Conservation (phyloP, 805 yeast species). For the Hanseniaspora thailandica region DNA sequence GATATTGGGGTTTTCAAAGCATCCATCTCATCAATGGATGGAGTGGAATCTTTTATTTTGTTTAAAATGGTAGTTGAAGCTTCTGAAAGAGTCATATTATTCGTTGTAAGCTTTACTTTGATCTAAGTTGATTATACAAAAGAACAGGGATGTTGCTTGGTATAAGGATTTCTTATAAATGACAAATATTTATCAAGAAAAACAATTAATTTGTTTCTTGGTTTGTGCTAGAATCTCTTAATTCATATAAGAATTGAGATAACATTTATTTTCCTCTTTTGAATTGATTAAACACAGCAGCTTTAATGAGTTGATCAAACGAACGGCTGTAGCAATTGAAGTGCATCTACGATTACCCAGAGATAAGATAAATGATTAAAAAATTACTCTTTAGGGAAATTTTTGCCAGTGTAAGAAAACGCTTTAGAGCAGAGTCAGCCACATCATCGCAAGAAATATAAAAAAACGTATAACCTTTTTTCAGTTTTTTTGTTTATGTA, state of each 20-base stretch:
- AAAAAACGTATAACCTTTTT: no score
- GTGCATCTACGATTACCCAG: background rate
- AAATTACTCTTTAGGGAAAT: background rate
- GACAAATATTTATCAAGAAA: background rate
- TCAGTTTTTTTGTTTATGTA: no score
- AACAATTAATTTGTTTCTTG: background rate
- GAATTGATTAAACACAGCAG: background rate
- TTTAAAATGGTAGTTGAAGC: background rate
- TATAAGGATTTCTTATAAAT: background rate
- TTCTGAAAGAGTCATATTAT: background rate
- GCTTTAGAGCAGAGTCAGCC: background rate
- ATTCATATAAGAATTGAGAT: background rate
- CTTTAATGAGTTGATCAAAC: no score
- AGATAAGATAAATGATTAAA: background rate
- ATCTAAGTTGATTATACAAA: background rate
- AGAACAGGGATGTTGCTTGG: background rate
- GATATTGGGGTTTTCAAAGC: conserved; percentile 14
- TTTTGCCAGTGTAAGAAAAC: background rate
- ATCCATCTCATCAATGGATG: conserved; percentile 16
- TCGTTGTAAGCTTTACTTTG: background rate
- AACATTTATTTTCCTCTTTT: background rate
- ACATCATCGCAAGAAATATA: background rate
- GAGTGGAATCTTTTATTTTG: background rate
- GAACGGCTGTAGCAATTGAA: background rate
- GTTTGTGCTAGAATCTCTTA: background rate